Conservation (phyloP, 2,329 filamentous ascomycete genomes). For the Rutstroemia sp. region DNA sequence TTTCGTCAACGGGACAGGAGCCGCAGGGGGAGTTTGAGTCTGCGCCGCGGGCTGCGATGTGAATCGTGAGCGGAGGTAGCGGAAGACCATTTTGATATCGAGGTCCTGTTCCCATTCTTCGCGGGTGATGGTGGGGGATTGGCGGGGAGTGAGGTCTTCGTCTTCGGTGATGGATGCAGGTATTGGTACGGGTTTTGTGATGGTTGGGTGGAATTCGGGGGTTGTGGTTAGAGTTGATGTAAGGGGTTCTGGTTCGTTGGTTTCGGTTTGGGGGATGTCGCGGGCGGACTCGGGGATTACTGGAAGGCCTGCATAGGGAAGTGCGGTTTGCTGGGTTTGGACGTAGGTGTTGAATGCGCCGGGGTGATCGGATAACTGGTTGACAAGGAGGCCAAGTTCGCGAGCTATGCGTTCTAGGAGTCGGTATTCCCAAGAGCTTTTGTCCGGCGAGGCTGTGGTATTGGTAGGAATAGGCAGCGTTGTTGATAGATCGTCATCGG, state of each 20-base stretch:
- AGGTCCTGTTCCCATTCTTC: constrained; percentile 82
- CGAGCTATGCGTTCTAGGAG: constrained; percentile 78
- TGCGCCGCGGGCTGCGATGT: constrained; percentile 36
- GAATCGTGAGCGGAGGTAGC: constrained; percentile 74
- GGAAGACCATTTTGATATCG: constrained; percentile 86
- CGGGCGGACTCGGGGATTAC: constrained; percentile 46
- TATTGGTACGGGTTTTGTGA: constrained; percentile 20
- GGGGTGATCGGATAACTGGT: constrained; percentile 78
- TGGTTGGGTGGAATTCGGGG: constrained; percentile 17
- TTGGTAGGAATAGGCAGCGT: constrained; percentile 15
- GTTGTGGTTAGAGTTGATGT: constrained; percentile 10
- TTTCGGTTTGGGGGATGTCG: not conserved
- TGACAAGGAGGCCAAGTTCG: constrained; percentile 77
- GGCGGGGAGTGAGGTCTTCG: constrained; percentile 21
- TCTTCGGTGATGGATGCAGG: constrained; percentile 1
- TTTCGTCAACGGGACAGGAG: constrained; percentile 15
- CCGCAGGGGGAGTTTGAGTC: constrained; percentile 32
- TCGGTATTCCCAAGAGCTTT: constrained; percentile 63
- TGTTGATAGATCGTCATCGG: constrained; percentile 32
- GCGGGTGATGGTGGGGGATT: constrained; percentile 15
- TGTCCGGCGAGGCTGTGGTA: constrained; percentile 19
- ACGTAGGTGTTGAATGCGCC: constrained; percentile 82
- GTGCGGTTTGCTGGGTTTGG: constrained; percentile 52
- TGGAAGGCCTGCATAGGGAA: constrained; percentile 74
- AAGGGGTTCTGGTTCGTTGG: constrained; percentile 19